These are phyloP conservation scores for Pyricularia sp. DNA, from an alignment of 2,329 filamentous ascomycete genomes.

Conservation along the genomic window DNA sequence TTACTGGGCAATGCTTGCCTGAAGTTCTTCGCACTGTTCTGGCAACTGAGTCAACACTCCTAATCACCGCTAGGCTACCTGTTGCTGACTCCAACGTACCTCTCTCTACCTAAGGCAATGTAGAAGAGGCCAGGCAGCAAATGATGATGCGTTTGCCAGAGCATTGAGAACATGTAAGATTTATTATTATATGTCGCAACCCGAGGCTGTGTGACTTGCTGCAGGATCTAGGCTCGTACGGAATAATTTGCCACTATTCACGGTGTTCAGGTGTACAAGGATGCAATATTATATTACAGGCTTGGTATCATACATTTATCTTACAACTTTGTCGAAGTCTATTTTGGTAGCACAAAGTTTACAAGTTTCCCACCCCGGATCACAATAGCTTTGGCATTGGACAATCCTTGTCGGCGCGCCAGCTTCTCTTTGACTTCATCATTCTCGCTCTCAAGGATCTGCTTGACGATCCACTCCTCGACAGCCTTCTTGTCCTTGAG, in stretches of 20 bases:
- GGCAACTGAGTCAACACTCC: background rate
- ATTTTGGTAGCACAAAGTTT: slow-evolving; percentile 48
- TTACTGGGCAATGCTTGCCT: background rate
- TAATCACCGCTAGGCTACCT: background rate
- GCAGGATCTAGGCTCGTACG: background rate
- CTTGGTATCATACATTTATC: background rate
- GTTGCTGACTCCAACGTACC: background rate
- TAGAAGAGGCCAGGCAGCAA: background rate
- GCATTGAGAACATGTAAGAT: background rate
- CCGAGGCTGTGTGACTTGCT: background rate
- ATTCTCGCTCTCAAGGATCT: slow-evolving; percentile 43
- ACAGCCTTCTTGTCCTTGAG: slow-evolving; percentile 32
- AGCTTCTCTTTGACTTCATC: slow-evolving; percentile 43
- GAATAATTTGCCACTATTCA: background rate
- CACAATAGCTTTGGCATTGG: slow-evolving; percentile 55
- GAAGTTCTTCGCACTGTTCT: background rate
- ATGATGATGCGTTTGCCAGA: background rate
- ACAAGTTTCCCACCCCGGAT: slow-evolving; percentile 55
- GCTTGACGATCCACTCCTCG: slow-evolving; percentile 45
- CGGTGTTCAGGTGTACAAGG: background rate
- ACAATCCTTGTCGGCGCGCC: slow-evolving; percentile 31
- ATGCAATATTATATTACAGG: background rate
- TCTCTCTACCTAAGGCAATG: too few relatives aligned
- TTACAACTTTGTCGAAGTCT: background rate
- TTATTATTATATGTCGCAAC: background rate